Evolutionary conservation across 148 eudicot species (phyloP), one percentile per base, ranked within the genome.

Genomic region (Camellia lanceoleosa): DNA sequence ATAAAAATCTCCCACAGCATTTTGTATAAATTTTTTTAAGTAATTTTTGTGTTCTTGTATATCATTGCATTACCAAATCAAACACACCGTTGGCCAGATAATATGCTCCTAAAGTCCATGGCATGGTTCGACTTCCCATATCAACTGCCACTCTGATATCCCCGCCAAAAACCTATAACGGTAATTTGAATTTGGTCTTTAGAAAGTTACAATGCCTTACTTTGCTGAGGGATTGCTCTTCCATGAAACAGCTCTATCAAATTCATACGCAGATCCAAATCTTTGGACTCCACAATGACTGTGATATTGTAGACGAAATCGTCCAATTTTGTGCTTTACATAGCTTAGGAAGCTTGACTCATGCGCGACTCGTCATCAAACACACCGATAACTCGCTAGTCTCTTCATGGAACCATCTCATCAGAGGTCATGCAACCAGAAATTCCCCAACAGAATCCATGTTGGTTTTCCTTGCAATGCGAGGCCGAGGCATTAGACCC

Each of bases 321-420:
- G 43, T 79, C 79, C 79, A 78, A 51, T 51, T 77, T 59, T 59
- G 76, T 52, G 66, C 84, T 46, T 65, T 56, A 18, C 59, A 72
- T 54, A 52, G 58, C 11, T 72, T 19, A 18, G 70, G 46, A 15
- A 70, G 80, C 76, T 77, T 82, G 51, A 71, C 12, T 64, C 19
- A 71, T 14, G 71, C 47, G 19, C 19, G 74, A 30, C 68, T 47
- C 23, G 41, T 46, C 12, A 43, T 47, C 54, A 23, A 66, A 44
- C 79, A 68, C 51, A 51, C 75, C 44, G 19, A 71, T 54, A 52
- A 70, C 69, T 64, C 49, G 12, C 10, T 51, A 5, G 73, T 79
- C 56, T 78, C 69, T 5, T 80, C 79, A 4, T 86, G 90, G 90
- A 89, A 86, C 79, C 78, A 71, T 56, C 64, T 80, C 54, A 87